Conservation (phyloP, 2,329 filamentous ascomycete genomes). For the Helicocarpus griseus region DNA sequence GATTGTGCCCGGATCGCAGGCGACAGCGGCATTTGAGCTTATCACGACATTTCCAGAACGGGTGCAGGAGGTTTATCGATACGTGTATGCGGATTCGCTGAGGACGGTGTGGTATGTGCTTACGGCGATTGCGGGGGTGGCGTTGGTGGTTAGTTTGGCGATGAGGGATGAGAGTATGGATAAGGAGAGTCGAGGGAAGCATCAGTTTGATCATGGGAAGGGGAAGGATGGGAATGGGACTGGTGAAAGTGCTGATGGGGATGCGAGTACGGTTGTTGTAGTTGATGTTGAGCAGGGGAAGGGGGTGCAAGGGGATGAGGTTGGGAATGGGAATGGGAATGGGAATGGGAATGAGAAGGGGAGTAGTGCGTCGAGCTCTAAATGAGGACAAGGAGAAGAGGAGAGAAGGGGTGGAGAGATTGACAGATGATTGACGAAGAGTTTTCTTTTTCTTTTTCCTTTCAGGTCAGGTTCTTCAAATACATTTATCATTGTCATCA, state of each 20-base stretch:
- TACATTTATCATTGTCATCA: no score
- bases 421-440: no score
- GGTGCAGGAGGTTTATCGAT: constrained; percentile 1
- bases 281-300: not conserved
- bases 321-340: not conserved
- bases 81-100: constrained; percentile 3
- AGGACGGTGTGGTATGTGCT: constrained; percentile 5
- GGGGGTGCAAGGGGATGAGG: not conserved
- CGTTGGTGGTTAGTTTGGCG: not conserved
- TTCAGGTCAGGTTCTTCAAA: no score
- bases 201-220: constrained; percentile 3
- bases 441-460: no score
- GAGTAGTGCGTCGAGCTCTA: not conserved
- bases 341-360: not conserved
- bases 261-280: no score
- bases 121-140: constrained; percentile 1
- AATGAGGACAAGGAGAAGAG: not conserved
- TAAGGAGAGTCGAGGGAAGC: not conserved
- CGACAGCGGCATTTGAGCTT: not conserved
- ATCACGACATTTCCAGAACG: not conserved
- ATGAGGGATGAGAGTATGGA: constrained; percentile 2
- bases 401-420: not conserved
- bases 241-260: not conserved
- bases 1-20: not conserved
- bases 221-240: not conserved